Evolutionary conservation across 2,329 filamentous ascomycete genomes (phyloP), one percentile per base, ranked within the genome.

Genomic region (Sarocladium strictum): DNA sequence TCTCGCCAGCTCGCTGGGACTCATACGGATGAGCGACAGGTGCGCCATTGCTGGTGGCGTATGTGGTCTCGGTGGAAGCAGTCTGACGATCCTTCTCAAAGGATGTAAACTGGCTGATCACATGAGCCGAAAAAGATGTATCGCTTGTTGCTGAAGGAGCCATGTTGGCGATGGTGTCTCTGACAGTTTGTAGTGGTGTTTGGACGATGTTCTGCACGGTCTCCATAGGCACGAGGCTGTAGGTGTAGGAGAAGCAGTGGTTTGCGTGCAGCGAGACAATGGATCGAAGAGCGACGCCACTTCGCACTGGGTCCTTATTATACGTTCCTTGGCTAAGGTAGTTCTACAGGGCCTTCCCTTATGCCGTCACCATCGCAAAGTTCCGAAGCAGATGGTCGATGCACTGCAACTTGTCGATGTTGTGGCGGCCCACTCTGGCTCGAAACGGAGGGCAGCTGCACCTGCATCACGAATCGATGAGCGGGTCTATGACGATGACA

Each of bases 21-120:
- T 81, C 80, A 60, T 84, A 83, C 1, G 80, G 78, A 59, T 84
- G 79, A 9, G 80, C 72, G 59, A 80, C 73, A 1, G 81, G 80
- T 1, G 72, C 74, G 54, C 78, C 79, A 65, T 81, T 84, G 67
- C 74, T 76, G 41, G 80, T 78, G 27, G 76, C 72, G 65, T 85
- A 85, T 14, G 79, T 56, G 14, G 65, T 62, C 19, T 76, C 68
- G 38, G 69, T 67, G 5, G 73, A 75, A 0, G 66, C 58, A 9
- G 64, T 62, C 35, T 67, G 61, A 24, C 73, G 68, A 57, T 76
- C 74, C 52, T 70, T 62, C 53, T 74, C 68, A 54, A 69, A 75
- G 1, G 66, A 65, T 7, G 63, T 63, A 63, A 69, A 69, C 57
- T 67, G 72, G 53, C 62, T 66, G 49, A 65, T 66, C 59, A 62